Base-by-base conservation (phyloP, 2,329 filamentous ascomycete species). In the Cercospora sojina region DNA sequence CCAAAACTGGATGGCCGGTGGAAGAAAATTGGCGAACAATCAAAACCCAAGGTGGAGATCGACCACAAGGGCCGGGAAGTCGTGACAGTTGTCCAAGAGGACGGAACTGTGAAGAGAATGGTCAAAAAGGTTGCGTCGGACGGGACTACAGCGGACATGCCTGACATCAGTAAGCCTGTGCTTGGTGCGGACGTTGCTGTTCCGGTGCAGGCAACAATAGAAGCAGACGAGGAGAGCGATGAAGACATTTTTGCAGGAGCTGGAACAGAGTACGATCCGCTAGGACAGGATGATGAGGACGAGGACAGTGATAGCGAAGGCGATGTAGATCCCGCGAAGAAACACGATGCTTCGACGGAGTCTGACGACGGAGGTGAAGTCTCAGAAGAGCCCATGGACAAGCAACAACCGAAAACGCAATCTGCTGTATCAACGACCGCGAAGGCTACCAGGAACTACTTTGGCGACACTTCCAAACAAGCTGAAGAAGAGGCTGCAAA, bases 221-320 rank as follows among this genome's bases (percentile, higher is more conserved):
- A 62, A 3, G 49, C 25, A 18, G 62, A 80, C 53, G 80, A 79
- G n/a, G 62, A 62, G 3, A 64, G 61, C 5, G 85, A 87, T 47
- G 85, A 85, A 29, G 86, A 89, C 73, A 89, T 90, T 58, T 90
- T 89, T 70, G 84, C 81, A 43, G 87, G 85, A 1, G 85, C 85
- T 2, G 87, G 86, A 1, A 82, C 81, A 5, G 84, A 85, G 56
- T 89, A 88, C 74, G 82, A 89, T 69, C 87, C 87, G 1, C 80
- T 89, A 43, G 86, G 81, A 7, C 82, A 80, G 31, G 71, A 85
- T 3, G 81, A 79, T 7, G 81, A 83, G n/a, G 82, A 83, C 8
- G 81, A 82, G 27, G 78, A 78, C 53, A 60, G 69, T 47, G 79
- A 81, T 12, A 79, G 79, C 23, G 78, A 77, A 5, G 78, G 76